Percentiles rank a stretch among this genome's conserved stretches.
Evolutionary conservation across 805 yeast genomes (phyloP).

Genomic region (Kodamaea nitidulidarum): DNA sequence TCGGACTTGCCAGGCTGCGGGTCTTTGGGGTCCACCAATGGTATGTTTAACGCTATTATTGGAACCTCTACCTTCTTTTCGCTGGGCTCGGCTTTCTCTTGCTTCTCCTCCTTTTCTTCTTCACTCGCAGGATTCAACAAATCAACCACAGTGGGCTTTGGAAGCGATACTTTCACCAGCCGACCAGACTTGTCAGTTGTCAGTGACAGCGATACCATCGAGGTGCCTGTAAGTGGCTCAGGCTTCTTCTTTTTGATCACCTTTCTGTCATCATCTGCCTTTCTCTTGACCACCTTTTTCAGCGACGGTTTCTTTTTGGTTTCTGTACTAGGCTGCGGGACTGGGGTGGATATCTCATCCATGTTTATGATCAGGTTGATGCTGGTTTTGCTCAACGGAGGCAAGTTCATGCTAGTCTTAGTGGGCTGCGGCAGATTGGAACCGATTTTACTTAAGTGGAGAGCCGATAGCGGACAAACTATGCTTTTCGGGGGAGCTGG

Average conservation of each 20-base stretch:
- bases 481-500: too few species aligned
- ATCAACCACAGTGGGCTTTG: slow-evolving; percentile 18
- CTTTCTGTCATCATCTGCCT: slow-evolving; percentile 5
- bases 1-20: slow-evolving; percentile 58
- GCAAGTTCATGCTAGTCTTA: too few species aligned
- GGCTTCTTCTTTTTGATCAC: slow-evolving; percentile 15
- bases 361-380: slow-evolving; percentile 38
- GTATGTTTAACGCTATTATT: slow-evolving; percentile 53
- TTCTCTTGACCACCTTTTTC: slow-evolving; percentile 7
- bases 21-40: slow-evolving; percentile 42
- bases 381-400: slow-evolving; percentile 28
- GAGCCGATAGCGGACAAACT: too few species aligned
- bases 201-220: slow-evolving; percentile 18
- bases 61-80: slow-evolving; percentile 24
- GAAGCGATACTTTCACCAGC: slow-evolving; percentile 8
- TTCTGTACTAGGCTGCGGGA: slow-evolving; percentile 4
- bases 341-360: slow-evolving; percentile 21
- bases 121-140: slow-evolving; percentile 12
- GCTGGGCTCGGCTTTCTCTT: slow-evolving; percentile 1
- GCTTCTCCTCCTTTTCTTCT: slow-evolving; percentile 9
- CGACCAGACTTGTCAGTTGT: slow-evolving; percentile 18
- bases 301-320: slow-evolving; percentile 9
- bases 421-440: too few species aligned
- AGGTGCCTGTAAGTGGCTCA: slow-evolving; percentile 12
- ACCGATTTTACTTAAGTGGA: too few species aligned